Evolutionary conservation across 345 rosid species (phyloP).

Genomic region (Lepidium didymum): DNA sequence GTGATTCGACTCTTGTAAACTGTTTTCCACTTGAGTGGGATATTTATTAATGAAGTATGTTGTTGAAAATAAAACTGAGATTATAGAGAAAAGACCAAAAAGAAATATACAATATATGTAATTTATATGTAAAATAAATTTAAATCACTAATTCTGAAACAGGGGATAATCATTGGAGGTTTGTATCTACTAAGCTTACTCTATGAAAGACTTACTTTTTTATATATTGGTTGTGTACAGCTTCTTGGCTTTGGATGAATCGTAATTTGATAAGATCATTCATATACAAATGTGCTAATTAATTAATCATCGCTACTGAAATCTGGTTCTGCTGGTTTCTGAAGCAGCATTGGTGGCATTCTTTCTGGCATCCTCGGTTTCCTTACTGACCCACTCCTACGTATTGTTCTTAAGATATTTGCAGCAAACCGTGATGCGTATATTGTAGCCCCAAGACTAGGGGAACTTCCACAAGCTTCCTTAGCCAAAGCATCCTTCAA

Average conservation of each 20-base stretch:
- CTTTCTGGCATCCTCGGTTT: constrained; percentile 59
- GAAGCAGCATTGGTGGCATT: constrained; percentile 62
- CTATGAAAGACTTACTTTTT: background rate
- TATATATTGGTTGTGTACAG: background rate
- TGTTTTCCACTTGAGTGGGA: too few relatives aligned
- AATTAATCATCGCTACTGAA: constrained; percentile 53
- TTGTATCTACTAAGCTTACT: too few relatives aligned
- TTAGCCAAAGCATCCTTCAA: constrained; percentile 69
- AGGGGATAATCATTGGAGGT: too few relatives aligned
- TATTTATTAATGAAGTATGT: too few relatives aligned
- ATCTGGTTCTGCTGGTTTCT: constrained; percentile 92
- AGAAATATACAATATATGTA: too few relatives aligned
- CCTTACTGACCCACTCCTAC: constrained; percentile 40
- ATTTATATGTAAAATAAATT: too few relatives aligned
- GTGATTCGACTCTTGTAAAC: too few relatives aligned
- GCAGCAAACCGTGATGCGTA: constrained; percentile 89
- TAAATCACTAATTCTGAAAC: too few relatives aligned
- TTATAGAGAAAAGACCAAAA: too few relatives aligned
- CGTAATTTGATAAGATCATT: background rate
- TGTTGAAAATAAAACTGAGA: too few relatives aligned
- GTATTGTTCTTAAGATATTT: constrained; percentile 51
- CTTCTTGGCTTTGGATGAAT: background rate
- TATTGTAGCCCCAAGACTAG: constrained; percentile 84
- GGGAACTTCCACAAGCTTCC: constrained; percentile 53
- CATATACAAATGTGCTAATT: constrained; percentile 4